phyloP scores from a whole-genome alignment of 495 filamentous ascomycete species.

The Durotheca rogersii region DNA sequence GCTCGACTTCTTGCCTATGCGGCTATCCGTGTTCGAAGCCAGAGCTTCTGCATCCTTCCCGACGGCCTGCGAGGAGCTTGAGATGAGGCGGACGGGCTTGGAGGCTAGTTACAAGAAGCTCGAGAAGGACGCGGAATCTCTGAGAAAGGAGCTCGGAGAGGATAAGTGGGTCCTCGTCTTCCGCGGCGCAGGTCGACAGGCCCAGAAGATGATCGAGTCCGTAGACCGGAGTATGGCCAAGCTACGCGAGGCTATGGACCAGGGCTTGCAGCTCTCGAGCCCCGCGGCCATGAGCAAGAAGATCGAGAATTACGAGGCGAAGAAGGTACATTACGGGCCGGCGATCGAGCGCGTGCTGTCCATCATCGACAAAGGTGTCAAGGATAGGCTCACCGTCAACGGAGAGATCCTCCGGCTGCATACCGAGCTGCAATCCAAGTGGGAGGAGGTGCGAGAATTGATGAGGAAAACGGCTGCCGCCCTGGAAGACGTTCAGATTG shows the following conservation, averaged over 20 bases:
- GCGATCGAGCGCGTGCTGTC: conserved; percentile 86
- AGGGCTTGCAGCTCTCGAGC: conserved; percentile 68
- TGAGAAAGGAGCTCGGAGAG: conserved; percentile 86
- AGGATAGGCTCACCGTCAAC: conserved; percentile 88
- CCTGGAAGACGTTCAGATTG: conserved; percentile 69
- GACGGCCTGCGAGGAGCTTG: conserved; percentile 85
- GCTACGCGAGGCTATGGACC: conserved; percentile 76
- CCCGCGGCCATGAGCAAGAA: conserved; percentile 67
- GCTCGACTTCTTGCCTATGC: conserved; percentile 95
- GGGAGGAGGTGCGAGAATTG: conserved; percentile 70
- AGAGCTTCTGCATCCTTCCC: conserved; percentile 78
- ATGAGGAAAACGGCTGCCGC: conserved; percentile 72
- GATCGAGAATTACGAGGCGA: conserved; percentile 91
- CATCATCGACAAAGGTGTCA: conserved; percentile 90
- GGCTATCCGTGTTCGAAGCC: conserved; percentile 77
- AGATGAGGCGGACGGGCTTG: conserved; percentile 64
- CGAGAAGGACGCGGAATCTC: conserved; percentile 79
- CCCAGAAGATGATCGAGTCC: conserved; percentile 91
- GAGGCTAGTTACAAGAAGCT: conserved; percentile 80
- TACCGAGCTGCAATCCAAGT: conserved; percentile 75
- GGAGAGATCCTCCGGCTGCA: conserved; percentile 87
- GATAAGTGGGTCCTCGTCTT: conserved; percentile 96
- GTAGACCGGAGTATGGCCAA: conserved; percentile 82
- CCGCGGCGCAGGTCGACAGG: conserved; percentile 86
- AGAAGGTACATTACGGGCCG: conserved; percentile 92